Percentiles rank a stretch among this genome's conserved stretches.
Conservation (phyloP, 1,284 basidiomycete genomes). For the Marasmius fiardii region DNA sequence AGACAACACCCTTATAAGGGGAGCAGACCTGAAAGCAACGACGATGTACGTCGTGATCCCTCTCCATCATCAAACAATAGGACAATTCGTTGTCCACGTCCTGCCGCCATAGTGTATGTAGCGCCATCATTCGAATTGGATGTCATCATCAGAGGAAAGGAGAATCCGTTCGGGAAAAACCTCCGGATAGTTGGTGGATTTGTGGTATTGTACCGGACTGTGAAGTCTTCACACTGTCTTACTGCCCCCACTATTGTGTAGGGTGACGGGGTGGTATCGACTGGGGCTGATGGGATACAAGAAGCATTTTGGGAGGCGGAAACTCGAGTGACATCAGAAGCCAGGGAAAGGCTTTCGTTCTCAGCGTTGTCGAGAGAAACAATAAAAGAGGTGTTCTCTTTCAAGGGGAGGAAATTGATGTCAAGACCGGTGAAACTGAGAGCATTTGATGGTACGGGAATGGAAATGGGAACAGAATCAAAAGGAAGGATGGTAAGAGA, state of each 20-base stretch:
- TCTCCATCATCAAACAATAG: conserved; percentile 36
- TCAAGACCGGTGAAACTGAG: conserved; percentile 37
- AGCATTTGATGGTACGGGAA: conserved; percentile 41
- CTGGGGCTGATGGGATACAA: conserved; percentile 33
- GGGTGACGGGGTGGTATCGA: conserved; percentile 16
- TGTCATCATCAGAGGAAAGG: conserved; percentile 35
- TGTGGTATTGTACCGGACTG: conserved; percentile 35
- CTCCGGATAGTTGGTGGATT: conserved; percentile 39
- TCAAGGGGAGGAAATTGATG: conserved; percentile 51
- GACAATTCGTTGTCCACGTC: conserved; percentile 35
- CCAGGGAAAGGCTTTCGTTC: conserved; percentile 34
- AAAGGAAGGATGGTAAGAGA: conserved; percentile 53
- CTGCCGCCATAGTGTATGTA: conserved; percentile 40
- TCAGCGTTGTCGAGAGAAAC: conserved; percentile 49
- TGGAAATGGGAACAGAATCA: conserved; percentile 43
- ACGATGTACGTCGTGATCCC: conserved; percentile 28
- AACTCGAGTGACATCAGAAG: conserved; percentile 50
- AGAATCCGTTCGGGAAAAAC: conserved; percentile 40
- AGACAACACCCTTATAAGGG: not conserved
- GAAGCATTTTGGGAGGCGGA: conserved; percentile 36
- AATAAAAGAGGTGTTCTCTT: conserved; percentile 46
- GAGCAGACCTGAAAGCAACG: conserved; percentile 31
- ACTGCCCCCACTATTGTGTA: conserved; percentile 27
- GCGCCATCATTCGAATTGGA: conserved; percentile 26
- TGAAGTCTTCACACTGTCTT: conserved; percentile 51